Evolutionary conservation across 2,329 filamentous ascomycete genomes (phyloP).

Genomic region (Microdochium nivale): DNA sequence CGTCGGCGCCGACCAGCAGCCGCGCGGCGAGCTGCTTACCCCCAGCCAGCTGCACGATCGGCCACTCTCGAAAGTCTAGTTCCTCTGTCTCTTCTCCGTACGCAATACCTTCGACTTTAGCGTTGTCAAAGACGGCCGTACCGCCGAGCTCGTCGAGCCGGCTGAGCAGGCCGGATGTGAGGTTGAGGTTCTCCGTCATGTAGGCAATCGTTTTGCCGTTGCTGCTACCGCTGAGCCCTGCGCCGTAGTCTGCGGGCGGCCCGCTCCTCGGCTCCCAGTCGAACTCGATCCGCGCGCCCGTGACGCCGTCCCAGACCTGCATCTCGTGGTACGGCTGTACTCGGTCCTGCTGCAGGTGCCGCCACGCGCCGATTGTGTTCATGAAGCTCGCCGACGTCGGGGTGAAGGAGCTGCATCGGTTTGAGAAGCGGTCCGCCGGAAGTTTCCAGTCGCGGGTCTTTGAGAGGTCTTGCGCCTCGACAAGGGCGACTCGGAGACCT

Average conservation of each 20-base stretch:
- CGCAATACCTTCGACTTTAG: conserved; percentile 70
- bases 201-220: conserved; percentile 69
- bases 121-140: conserved; percentile 65
- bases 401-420: conserved; percentile 91
- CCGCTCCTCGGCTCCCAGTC: conserved; percentile 47
- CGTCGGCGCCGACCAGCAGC: conserved; percentile 85
- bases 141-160: conserved; percentile 62
- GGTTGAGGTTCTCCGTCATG: conserved; percentile 92
- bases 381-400: conserved; percentile 80
- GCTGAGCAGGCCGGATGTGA: conserved; percentile 68
- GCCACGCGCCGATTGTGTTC: conserved; percentile 77
- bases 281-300: conserved; percentile 81
- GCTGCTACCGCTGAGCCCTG: conserved; percentile 19
- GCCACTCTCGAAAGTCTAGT: conserved; percentile 78
- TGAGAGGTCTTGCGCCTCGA: conserved; percentile 80
- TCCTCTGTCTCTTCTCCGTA: conserved; percentile 62
- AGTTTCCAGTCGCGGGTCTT: conserved; percentile 60
- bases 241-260: conserved; percentile 26
- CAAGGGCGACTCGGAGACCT: conserved; percentile 72
- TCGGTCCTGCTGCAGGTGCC: conserved; percentile 60
- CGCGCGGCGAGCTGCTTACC: conserved; percentile 66
- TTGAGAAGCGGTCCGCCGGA: conserved; percentile 66
- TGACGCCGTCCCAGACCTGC: conserved; percentile 97
- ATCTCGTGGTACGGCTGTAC: conserved; percentile 89
- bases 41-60: conserved; percentile 65